A percentile compares a stretch with the other conserved stretches of the same genome.
Conservation (phyloP, 805 yeast genomes). For the Kockiozyma suomiensis region DNA sequence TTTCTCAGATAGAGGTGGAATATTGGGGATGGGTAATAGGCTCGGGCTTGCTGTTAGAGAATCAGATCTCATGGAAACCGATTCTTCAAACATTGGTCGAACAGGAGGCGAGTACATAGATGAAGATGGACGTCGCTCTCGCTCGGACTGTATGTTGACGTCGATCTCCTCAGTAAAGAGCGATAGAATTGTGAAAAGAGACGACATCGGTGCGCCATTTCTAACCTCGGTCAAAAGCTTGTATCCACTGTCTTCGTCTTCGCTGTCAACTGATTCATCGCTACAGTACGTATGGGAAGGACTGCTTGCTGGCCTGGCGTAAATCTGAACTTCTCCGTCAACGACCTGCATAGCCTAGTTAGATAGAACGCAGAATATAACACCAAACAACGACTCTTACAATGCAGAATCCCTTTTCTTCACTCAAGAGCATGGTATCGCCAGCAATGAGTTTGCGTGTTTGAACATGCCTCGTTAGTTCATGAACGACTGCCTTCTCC, state of each 20-base stretch:
- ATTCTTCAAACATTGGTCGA: constrained; percentile 14
- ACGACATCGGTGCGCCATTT: constrained; percentile 68
- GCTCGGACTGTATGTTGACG: constrained; percentile 18
- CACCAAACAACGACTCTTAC: constrained; percentile 40
- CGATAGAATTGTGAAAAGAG: constrained; percentile 76
- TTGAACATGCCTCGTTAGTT: constrained; percentile 85
- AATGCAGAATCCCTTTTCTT: constrained; percentile 80
- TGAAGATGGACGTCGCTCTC: neutral
- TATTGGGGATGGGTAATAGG: constrained; percentile 17
- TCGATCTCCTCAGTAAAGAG: constrained; percentile 59
- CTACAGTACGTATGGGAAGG: constrained; percentile 25
- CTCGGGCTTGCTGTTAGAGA: neutral
- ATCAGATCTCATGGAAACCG: constrained; percentile 14
- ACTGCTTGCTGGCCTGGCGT: constrained; percentile 50
- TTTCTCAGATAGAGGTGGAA: constrained; percentile 23
- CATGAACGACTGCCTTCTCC: constrained; percentile 88
- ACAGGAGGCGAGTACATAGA: constrained; percentile 3
- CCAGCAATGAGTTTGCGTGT: constrained; percentile 79
- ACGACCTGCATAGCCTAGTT: constrained; percentile 49
- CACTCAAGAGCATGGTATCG: constrained; percentile 73
- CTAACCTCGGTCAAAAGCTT: constrained; percentile 36
- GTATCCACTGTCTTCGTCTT: constrained; percentile 19
- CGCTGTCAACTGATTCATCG: constrained; percentile 6
- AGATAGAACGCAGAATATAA: neutral
- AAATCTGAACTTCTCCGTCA: constrained; percentile 85